These are phyloP conservation scores for Paulownia fortunei DNA, from an alignment of 257 asterid genomes.

Conservation along the genomic window DNA sequence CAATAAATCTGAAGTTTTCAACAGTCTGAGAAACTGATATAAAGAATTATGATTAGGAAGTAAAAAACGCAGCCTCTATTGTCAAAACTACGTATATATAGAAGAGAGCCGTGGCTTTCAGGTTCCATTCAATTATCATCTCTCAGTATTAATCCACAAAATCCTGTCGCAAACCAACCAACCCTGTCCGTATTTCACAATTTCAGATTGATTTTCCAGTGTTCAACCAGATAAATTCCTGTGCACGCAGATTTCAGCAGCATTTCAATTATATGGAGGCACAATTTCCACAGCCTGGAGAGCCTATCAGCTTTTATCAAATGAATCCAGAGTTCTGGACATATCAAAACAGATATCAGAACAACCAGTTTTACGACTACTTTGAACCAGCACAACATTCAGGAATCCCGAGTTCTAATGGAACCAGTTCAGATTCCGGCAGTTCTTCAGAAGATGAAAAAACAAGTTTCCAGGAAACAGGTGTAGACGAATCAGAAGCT, in stretches of 20 bases:
- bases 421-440: not conserved
- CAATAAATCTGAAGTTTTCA: too few species aligned
- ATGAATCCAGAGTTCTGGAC: not conserved
- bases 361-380: not conserved
- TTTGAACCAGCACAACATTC: not conserved
- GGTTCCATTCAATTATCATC: too few species aligned
- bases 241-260: not conserved
- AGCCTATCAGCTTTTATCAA: not conserved
- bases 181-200: too few species aligned
- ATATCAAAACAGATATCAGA: not conserved
- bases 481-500: constrained; percentile 21
- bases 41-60: too few species aligned
- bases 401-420: not conserved
- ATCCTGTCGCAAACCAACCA: too few species aligned
- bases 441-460: not conserved
- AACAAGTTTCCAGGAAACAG: not conserved
- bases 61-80: too few species aligned
- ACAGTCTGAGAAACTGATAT: too few species aligned
- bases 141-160: too few species aligned
- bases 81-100: not conserved
- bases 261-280: not conserved
- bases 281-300: not conserved
- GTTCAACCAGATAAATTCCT: not conserved
- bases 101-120: too few species aligned
- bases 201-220: not conserved